Conservation (phyloP, 148 eudicot genomes). For the Cornus controversa region DNA sequence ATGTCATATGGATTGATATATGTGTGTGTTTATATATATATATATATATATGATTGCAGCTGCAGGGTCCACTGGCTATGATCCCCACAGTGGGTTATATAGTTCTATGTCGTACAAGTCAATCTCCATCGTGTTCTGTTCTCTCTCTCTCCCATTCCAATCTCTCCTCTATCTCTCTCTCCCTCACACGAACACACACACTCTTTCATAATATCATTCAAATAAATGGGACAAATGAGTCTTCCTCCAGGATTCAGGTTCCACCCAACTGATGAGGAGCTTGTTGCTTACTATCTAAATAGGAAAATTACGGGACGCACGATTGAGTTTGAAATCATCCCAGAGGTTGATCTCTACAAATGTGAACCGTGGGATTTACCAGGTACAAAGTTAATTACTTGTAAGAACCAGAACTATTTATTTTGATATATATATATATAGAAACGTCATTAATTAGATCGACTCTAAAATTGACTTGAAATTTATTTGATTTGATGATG, state of each 20-base stretch:
- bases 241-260: slow-evolving; percentile 49
- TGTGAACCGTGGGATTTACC: slow-evolving; percentile 49
- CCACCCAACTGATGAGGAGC: slow-evolving; percentile 51
- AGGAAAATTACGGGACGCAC: slow-evolving; percentile 50
- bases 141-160: neutral
- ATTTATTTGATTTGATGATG: too few species aligned
- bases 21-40: too few species aligned
- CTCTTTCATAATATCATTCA: neutral
- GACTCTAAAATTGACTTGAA: too few species aligned
- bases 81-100: neutral
- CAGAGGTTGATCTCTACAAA: slow-evolving; percentile 58
- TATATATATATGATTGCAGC: too few species aligned
- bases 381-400: slow-evolving; percentile 18
- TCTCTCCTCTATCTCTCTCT: neutral
- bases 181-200: neutral
- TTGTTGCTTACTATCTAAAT: slow-evolving; percentile 49
- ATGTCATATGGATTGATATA: neutral
- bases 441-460: too few species aligned
- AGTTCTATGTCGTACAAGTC: neutral
- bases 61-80: neutral
- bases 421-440: too few species aligned
- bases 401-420: too few species aligned
- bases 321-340: slow-evolving; percentile 50
- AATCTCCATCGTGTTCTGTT: neutral
- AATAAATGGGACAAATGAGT: slow-evolving; percentile 40